These are phyloP conservation scores for Globisporangium perplexum DNA, from an alignment of 352 stramenopile genomes.

Conservation along the genomic window DNA sequence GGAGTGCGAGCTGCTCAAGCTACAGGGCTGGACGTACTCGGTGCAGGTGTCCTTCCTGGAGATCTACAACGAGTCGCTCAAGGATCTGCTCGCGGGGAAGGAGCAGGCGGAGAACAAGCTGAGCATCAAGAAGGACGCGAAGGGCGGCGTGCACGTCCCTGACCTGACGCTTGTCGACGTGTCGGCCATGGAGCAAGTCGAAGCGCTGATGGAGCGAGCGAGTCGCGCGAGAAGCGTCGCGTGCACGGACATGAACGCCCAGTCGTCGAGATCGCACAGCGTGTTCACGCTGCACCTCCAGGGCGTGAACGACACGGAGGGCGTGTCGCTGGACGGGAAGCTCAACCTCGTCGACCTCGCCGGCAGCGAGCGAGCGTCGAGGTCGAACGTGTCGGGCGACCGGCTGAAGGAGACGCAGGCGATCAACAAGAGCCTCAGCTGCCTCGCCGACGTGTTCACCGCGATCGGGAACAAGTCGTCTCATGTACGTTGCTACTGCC, in stretches of 20 bases:
- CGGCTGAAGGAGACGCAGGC: constrained; percentile 96
- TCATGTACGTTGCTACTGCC: constrained; percentile 86
- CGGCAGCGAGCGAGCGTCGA: constrained; percentile 69
- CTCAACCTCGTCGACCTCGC: constrained; percentile 81
- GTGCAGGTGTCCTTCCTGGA: constrained; percentile 98
- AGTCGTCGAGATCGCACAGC: constrained; percentile 74
- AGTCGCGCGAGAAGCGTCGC: constrained; percentile 66
- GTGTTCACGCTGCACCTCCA: constrained; percentile 79
- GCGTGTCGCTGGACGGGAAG: constrained; percentile 56
- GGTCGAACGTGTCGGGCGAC: constrained; percentile 86
- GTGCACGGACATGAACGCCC: constrained; percentile 93
- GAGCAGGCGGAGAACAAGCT: constrained; percentile 46
- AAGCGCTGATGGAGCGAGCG: constrained; percentile 73
- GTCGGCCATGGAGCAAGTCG: constrained; percentile 49
- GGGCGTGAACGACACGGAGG: constrained; percentile 77
- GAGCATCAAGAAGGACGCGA: constrained; percentile 68
- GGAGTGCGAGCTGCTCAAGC: constrained; percentile 47
- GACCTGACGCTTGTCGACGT: constrained; percentile 56
- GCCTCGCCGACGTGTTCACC: constrained; percentile 97
- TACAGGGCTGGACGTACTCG: constrained; percentile 92
- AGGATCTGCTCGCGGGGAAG: constrained; percentile 91
- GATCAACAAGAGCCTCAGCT: constrained; percentile 99
- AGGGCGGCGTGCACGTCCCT: constrained; percentile 56
- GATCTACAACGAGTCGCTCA: constrained; percentile 99
- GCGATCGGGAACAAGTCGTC: constrained; percentile 94